Conservation (phyloP, 1,139 yeast genomes). For the Debaryomyces robertsiae region DNA sequence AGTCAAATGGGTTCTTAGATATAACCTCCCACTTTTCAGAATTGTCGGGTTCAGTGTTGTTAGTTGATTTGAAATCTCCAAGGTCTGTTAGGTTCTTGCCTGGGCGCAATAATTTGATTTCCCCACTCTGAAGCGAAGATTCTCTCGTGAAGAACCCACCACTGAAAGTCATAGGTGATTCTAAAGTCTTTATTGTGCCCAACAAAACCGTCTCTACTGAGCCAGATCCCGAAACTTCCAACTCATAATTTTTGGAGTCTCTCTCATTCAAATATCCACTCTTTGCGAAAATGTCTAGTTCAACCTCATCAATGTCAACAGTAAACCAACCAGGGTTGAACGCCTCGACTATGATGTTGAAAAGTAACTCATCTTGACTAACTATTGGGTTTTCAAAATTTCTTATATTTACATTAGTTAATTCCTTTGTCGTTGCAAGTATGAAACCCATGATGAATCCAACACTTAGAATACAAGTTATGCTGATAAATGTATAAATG, state of each 20-base stretch:
- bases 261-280: constrained; percentile 52
- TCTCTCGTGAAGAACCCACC: constrained; percentile 78
- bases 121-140: constrained; percentile 60
- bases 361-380: constrained; percentile 81
- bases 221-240: constrained; percentile 12
- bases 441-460: constrained; percentile 85
- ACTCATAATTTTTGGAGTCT: not conserved
- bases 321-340: constrained; percentile 86
- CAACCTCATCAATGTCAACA: constrained; percentile 64
- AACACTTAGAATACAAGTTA: constrained; percentile 55
- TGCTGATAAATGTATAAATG: constrained; percentile 57
- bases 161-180: constrained; percentile 70
- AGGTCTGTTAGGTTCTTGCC: constrained; percentile 60
- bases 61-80: constrained; percentile 14
- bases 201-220: constrained; percentile 67
- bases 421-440: constrained; percentile 84
- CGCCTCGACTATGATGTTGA: constrained; percentile 76
- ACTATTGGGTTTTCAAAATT: constrained; percentile 72
- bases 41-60: constrained; percentile 36
- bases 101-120: constrained; percentile 72
- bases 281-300: constrained; percentile 86
- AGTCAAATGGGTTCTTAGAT: constrained; percentile 80
- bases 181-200: constrained; percentile 69
- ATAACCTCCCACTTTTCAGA: constrained; percentile 74
- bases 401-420: constrained; percentile 63